Evolutionary conservation across 306 rosid species (phyloP), one percentile per base, ranked within the genome.

Genomic region (Prosopis cineraria): DNA sequence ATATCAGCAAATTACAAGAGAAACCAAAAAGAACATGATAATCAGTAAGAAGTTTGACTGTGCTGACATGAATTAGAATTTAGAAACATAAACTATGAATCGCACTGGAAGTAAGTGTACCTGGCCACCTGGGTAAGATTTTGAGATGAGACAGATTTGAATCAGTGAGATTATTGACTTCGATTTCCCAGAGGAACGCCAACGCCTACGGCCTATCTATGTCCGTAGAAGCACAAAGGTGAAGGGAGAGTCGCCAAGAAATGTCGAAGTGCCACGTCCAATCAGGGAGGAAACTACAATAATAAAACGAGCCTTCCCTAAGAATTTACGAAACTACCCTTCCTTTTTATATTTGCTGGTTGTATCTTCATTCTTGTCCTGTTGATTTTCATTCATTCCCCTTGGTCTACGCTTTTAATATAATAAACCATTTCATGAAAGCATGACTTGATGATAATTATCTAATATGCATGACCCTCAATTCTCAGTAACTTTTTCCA

Each of bases 61-160:
- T 3, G 7, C 10, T 36, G 33, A 20, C 36, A 52, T 37, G 9
- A 5, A 40, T 17, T 12, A 22, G n/a, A n/a, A n/a, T n/a, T n/a
- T n/a, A n/a, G 10, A 41, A 47, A 27, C 37, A 60, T 27, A 37
- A 14, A 17, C 39, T 7, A 65, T 19, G 24, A 73, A 40, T 14
- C 13, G 10, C 16, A 66, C 11, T 25, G 25, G 53, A 67, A 45
- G 27, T 65, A 10, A 53, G 29, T 14, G 8, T 52, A 82, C 85
- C 85, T n/a, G n/a, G n/a, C n/a, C n/a, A n/a, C n/a, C n/a, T 72
- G 75, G 40, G 40, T 20, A 3, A 16, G 34, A 8, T 39, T 29
- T 60, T 5, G 71, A 20, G 27, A 20, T 22, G 44, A 59, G 12
- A 27, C 10, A 10, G 72, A 29, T 29, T 12, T 5, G 37, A 10